Evolutionary conservation across 306 rosid genomes (phyloP), one percentile per base, ranked within the genome.

Genomic region (Lotus japonicus): DNA sequence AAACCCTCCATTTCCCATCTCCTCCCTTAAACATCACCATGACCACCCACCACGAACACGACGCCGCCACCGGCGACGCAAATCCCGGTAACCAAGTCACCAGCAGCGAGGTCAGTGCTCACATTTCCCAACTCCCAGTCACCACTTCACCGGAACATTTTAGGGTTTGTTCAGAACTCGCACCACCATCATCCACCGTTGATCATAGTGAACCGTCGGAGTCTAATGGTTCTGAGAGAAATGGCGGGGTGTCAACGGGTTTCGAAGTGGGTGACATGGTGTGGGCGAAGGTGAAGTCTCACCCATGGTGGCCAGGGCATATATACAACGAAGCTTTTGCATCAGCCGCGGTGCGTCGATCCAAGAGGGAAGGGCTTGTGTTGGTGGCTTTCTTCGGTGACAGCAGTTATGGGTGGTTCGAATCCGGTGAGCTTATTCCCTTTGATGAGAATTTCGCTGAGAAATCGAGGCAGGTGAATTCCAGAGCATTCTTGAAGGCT

Each of bases 261-360:
- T 79, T 90, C 11, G 95, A 94, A 74, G 82, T 82, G 1, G 98
- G 97, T 17, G 98, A 94, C 59, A 64, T 94, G 94, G 96, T 94
- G 2, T 94, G 98, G 98, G 98, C 95, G 9, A 94, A 90, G 84
- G 98, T 94, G 54, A 94, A 94, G 54, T 94, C 98, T 13, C 97
- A 94, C 57, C 98, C 98, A 0, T 94, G 98, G 98, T 94, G 98
- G 98, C 98, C 97, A 0, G 98, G 98, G 1, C 95, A 85, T 21
- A 88, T 94, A 68, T 94, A 70, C 51, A 85, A 84, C 41, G 96
- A 90, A 44, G 82, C 86, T 0, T 82, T 94, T 16, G 98, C 89
- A 0, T 59, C 94, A 7, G 64, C 91, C 3, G 67, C 81, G 2
- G 98, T 89, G 69, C 94, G 92, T 18, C 82, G 92, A 3, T 58